Base-by-base conservation (phyloP, 192 early-diverging fungal species). In the Coemansia sp. region DNA sequence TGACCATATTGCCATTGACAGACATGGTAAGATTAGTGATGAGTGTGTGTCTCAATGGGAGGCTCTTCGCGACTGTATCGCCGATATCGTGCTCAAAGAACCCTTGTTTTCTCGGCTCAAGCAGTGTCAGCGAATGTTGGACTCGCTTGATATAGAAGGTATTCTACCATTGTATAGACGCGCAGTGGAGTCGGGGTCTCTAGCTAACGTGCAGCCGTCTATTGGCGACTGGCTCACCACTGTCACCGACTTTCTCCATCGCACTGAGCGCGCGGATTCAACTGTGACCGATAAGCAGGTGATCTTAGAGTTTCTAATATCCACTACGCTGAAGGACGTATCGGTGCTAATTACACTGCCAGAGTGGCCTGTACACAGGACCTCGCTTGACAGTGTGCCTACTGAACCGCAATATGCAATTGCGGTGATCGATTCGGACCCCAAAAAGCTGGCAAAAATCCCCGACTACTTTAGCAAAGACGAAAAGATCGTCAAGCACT, bases 271-370 rank as follows among this genome's bases (percentile, higher is more conserved):
- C 5, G 29, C 15, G 1, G 13, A 20, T 40, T 31, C 15, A 31
- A 10, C 27, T 32, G 31, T 41, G 60, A 36, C 38, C 29, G 71
- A 75, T 53, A 70, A 78, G 34, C 92, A 91, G 34, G 73, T 65
- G 22, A 76, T 91, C 0, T 70, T 84, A 48, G 88, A 92, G 71
- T 92, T 88, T 70, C 68, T 93, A 44, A 32, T 94, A 4, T 88
- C 92, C 0, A 83, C 82, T 11, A 92, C 91, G 13, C 78, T 94
- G 34, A 94, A 94, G 69, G 92, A 93, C 71, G 86, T 89, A 29
- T 94, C 92, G 15, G 79, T 91, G 20, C 71, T 94, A 40, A 80
- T 92, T 51, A 53, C 39, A 19, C 13, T 84, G 20, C 32, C 75
- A 32, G 32, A 46, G 9, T 75, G 73, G 50, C 71, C 72, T 20